Conservation (phyloP, 2,329 filamentous ascomycete genomes). For the Septoria petroselini region DNA sequence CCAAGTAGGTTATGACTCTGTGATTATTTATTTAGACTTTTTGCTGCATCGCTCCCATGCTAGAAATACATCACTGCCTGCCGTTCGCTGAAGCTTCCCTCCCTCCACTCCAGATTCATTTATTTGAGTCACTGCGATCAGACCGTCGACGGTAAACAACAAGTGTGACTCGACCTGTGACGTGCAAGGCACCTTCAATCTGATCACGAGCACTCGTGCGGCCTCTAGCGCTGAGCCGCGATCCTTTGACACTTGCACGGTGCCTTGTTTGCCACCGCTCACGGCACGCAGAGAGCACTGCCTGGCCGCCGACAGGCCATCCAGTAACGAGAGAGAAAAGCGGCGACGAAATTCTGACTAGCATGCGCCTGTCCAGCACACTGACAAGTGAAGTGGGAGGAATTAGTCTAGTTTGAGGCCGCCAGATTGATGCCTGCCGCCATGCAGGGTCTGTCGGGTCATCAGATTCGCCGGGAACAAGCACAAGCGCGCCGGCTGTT, state of each 20-base stretch:
- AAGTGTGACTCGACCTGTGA: too few relatives aligned
- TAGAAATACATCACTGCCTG: background rate
- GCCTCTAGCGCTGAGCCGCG: too few relatives aligned
- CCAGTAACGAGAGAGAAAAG: background rate
- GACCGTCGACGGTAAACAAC: too few relatives aligned
- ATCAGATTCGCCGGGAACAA: constrained; percentile 5
- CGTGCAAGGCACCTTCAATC: too few relatives aligned
- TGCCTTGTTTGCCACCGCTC: background rate
- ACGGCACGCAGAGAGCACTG: background rate
- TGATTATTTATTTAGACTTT: background rate
- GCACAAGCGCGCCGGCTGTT: background rate
- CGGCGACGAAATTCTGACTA: background rate
- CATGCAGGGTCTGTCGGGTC: too few relatives aligned
- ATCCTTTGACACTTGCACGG: too few relatives aligned
- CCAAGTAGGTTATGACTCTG: background rate
- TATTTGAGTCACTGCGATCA: too few relatives aligned
- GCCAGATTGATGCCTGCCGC: constrained; percentile 7
- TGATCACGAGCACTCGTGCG: too few relatives aligned
- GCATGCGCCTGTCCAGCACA: background rate
- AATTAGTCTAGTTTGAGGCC: constrained; percentile 10
- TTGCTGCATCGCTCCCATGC: constrained; percentile 1
- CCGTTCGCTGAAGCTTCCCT: too few relatives aligned
- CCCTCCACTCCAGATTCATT: too few relatives aligned
- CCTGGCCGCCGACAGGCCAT: background rate
- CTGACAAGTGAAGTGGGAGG: constrained; percentile 5